Conservation (phyloP, 176 grass and related monocot genomes). For the Oryza rufipogon region DNA sequence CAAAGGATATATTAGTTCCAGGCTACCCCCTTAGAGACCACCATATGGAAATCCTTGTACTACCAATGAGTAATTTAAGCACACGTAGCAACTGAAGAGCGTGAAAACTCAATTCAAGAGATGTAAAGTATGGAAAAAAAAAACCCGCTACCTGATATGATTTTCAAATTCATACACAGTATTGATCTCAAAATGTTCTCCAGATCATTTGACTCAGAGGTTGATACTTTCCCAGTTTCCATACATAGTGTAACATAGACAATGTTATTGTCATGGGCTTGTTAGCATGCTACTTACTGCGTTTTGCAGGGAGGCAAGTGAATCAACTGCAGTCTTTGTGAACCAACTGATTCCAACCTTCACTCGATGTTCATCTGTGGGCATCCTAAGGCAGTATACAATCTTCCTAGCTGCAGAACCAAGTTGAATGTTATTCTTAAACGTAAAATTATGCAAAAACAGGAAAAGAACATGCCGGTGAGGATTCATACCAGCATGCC, state of each 20-base stretch:
- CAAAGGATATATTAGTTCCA: not conserved
- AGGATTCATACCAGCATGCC: slow-evolving; percentile 75
- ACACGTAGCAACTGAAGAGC: not conserved
- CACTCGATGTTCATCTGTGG: slow-evolving; percentile 83
- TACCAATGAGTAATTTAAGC: not conserved
- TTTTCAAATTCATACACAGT: not conserved
- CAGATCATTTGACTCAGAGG: slow-evolving; percentile 8
- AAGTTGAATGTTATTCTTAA: not conserved
- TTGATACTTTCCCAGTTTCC: not conserved
- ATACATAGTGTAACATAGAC: not conserved
- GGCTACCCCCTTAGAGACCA: not conserved
- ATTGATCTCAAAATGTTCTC: not conserved
- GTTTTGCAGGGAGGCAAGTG: slow-evolving; percentile 70
- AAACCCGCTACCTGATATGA: not conserved
- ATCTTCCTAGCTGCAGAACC: slow-evolving; percentile 77
- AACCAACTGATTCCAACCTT: slow-evolving; percentile 97
- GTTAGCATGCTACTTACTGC: slow-evolving; percentile 61
- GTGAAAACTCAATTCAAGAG: not conserved
- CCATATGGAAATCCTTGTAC: not conserved
- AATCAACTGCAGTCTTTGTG: slow-evolving; percentile 72
- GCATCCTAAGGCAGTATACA: slow-evolving; percentile 87
- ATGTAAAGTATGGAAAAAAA: not conserved
- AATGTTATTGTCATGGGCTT: slow-evolving; percentile 41
- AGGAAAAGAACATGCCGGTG: not conserved
- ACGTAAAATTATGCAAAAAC: not conserved